Conservation (phyloP, 192 early-diverging fungal genomes). For the Gaertneriomyces semiglobifer region DNA sequence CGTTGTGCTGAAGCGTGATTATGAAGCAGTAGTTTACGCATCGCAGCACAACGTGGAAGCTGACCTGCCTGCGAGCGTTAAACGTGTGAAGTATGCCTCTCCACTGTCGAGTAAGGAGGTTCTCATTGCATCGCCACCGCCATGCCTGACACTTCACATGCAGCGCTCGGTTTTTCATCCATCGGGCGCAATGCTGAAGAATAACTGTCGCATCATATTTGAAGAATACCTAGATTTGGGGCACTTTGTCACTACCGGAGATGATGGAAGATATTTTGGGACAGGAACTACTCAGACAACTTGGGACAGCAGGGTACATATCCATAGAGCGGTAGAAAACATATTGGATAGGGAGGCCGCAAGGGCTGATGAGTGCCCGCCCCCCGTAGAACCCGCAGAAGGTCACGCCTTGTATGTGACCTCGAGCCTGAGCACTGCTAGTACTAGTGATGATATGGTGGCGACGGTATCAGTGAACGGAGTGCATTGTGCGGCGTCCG, state of each 20-base stretch:
- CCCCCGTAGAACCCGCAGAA: too few relatives aligned
- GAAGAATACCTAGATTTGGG: slow-evolving; percentile 70
- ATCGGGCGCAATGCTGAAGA: slow-evolving; percentile 69
- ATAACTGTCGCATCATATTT: slow-evolving; percentile 70
- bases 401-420: too few relatives aligned
- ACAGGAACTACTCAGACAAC: slow-evolving; percentile 28
- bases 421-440: too few relatives aligned
- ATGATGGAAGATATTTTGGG: slow-evolving; percentile 52
- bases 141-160: slow-evolving; percentile 77
- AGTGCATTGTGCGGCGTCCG: too few relatives aligned
- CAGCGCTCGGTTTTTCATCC: slow-evolving; percentile 77
- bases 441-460: too few relatives aligned
- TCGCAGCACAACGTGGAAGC: slow-evolving; percentile 29
- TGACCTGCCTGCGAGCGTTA: slow-evolving; percentile 19
- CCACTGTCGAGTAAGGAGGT: slow-evolving; percentile 70
- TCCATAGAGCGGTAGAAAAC: slow-evolving; percentile 6
- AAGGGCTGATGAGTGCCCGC: too few relatives aligned
- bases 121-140: slow-evolving; percentile 82
- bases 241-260: slow-evolving; percentile 68
- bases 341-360: too few relatives aligned
- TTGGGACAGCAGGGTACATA: slow-evolving; percentile 31
- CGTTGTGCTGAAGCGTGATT: slow-evolving; percentile 13
- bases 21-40: slow-evolving; percentile 15
- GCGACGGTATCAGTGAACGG: too few relatives aligned
- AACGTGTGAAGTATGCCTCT: slow-evolving; percentile 10